These are phyloP conservation scores for Komagataella pseudopastoris DNA, from an alignment of 805 yeast species.

Conservation along the genomic window DNA sequence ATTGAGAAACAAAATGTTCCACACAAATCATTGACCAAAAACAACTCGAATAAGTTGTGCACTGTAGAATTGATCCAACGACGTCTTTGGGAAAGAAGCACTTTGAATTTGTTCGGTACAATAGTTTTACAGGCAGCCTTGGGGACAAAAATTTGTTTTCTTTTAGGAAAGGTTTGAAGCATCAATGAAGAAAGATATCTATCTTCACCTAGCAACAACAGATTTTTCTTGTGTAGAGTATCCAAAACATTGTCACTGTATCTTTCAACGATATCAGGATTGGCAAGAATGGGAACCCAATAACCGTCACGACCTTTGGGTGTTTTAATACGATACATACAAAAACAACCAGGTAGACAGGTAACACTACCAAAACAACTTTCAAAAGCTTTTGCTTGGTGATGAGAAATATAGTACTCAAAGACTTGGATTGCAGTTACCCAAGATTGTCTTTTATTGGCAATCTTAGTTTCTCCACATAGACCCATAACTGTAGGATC, in stretches of 20 bases:
- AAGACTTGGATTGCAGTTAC: conserved; percentile 89
- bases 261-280: conserved; percentile 87
- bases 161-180: conserved; percentile 80
- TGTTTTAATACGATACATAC: conserved; percentile 80
- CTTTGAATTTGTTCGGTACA: conserved; percentile 74
- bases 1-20: conserved; percentile 91
- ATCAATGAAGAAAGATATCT: conserved; percentile 73
- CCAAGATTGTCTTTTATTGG: conserved; percentile 76
- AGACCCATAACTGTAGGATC: conserved; percentile 84
- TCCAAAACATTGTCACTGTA: conserved; percentile 78
- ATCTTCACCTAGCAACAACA: conserved; percentile 82
- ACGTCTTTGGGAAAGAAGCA: conserved; percentile 82
- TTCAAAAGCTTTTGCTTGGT: conserved; percentile 88
- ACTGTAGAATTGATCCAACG: conserved; percentile 96
- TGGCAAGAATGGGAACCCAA: conserved; percentile 91
- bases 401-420: conserved; percentile 88
- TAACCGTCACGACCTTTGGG: conserved; percentile 69
- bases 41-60: conserved; percentile 82
- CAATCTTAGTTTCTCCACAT: conserved; percentile 89
- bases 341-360: conserved; percentile 92
- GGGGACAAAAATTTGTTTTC: conserved; percentile 77
- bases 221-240: conserved; percentile 76
- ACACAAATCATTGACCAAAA: conserved; percentile 73
- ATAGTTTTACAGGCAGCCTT: conserved; percentile 88
- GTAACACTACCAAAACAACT: conserved; percentile 93